These are phyloP conservation scores for Kokia cookei DNA, from an alignment of 441 rosid genomes.

Conservation along the genomic window DNA sequence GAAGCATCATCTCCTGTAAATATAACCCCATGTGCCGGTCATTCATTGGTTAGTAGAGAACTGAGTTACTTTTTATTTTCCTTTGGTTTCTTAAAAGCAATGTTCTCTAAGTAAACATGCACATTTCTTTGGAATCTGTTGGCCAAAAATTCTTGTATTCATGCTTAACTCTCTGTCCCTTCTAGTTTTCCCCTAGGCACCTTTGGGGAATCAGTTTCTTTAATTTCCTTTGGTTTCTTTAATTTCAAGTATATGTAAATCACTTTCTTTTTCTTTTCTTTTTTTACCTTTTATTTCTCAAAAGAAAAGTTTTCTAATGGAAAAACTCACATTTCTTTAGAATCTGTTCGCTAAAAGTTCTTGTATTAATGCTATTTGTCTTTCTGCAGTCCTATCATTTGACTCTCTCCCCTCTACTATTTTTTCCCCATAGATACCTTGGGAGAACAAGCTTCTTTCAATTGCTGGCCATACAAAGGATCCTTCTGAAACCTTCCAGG, in stretches of 20 bases:
- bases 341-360: slow-evolving; percentile 14
- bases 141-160: slow-evolving; percentile 10
- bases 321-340: slow-evolving; percentile 9
- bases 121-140: slow-evolving; percentile 15
- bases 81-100: slow-evolving; percentile 6
- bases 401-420: neutral
- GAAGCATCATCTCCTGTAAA: slow-evolving; percentile 45
- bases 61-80: slow-evolving; percentile 12
- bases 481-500: slow-evolving; percentile 84
- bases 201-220: slow-evolving; percentile 70
- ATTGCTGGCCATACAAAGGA: slow-evolving; percentile 93
- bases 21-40: slow-evolving; percentile 85
- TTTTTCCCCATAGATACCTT: slow-evolving; percentile 22
- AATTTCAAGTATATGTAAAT: slow-evolving; percentile 18
- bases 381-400: neutral
- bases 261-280: neutral
- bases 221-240: slow-evolving; percentile 58
- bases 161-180: slow-evolving; percentile 3
- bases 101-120: slow-evolving; percentile 9
- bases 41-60: slow-evolving; percentile 76
- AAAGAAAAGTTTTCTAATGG: slow-evolving; percentile 11
- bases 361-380: slow-evolving; percentile 10
- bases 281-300: slow-evolving; percentile 9
- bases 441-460: slow-evolving; percentile 92
- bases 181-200: neutral